A percentile compares a stretch with the other conserved stretches of the same genome.
These are phyloP conservation scores for Dacryopinax spathularia DNA, from an alignment of 768 basidiomycete genomes.

Conservation along the genomic window DNA sequence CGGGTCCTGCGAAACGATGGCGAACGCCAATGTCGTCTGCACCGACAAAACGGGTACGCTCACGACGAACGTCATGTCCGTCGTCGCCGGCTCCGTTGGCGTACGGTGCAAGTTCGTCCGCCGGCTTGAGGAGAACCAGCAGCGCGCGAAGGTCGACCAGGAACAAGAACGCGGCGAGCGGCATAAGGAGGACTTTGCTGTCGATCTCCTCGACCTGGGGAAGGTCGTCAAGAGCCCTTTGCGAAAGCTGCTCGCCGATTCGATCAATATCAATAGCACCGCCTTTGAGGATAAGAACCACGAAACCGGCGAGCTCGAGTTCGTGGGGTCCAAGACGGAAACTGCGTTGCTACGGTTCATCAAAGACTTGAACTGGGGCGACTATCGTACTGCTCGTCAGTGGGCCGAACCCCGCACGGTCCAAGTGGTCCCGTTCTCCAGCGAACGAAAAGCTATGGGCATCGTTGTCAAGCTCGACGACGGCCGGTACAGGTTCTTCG, in stretches of 20 bases:
- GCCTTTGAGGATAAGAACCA: conserved; percentile 75
- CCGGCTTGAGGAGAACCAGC: conserved; percentile 52
- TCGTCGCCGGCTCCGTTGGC: conserved; percentile 90
- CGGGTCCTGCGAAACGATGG: conserved; percentile 97
- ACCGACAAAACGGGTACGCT: conserved; percentile 96
- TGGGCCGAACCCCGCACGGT: conserved; percentile 34
- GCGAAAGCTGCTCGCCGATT: conserved; percentile 57
- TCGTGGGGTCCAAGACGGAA: conserved; percentile 92
- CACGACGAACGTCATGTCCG: conserved; percentile 88
- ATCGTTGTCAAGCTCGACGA: conserved; percentile 54
- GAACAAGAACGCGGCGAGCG: conserved; percentile 24
- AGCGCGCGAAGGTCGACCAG: conserved; percentile 58
- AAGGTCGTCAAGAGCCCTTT: conserved; percentile 45
- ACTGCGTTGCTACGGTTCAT: conserved; percentile 79
- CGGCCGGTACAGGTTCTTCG: conserved; percentile 50
- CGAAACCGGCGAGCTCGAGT: conserved; percentile 42
- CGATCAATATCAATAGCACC: conserved; percentile 84
- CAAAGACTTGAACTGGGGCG: conserved; percentile 60
- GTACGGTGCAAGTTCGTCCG: conserved; percentile 89
- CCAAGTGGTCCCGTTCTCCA: conserved; percentile 89
- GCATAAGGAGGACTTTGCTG: conserved; percentile 61
- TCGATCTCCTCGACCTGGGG: conserved; percentile 65
- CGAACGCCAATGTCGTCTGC: conserved; percentile 88
- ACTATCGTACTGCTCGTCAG: conserved; percentile 56
- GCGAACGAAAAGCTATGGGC: conserved; percentile 89